Evolutionary conservation across 495 filamentous ascomycete species (phyloP).

Genomic region (Penicillium atrosanguineum): DNA sequence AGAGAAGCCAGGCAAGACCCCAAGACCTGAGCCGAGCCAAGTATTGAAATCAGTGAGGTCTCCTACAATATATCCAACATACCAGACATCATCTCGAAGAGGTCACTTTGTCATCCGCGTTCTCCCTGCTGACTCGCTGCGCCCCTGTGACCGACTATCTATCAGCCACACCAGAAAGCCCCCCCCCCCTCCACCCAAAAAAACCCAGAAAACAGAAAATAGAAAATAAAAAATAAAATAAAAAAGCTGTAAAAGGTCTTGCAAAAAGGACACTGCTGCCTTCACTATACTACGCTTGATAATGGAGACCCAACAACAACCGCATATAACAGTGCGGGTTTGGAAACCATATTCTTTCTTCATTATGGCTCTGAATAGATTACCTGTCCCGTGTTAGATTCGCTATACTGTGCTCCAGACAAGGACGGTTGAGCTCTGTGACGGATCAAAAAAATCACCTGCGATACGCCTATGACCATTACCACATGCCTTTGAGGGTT

Average conservation of each 20-base stretch:
- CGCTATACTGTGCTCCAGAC: neutral
- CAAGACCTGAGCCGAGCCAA: no score
- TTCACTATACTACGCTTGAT: neutral
- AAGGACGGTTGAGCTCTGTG: neutral
- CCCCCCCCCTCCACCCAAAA: no score
- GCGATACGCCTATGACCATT: slow-evolving; percentile 30
- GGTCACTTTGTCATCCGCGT: slow-evolving; percentile 12
- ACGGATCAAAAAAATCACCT: slow-evolving; percentile 15
- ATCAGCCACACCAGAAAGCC: slow-evolving; percentile 17
- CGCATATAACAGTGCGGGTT: neutral
- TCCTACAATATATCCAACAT: neutral
- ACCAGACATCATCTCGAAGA: neutral
- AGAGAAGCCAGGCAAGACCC: neutral
- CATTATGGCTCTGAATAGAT: neutral
- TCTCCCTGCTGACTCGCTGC: slow-evolving; percentile 27
- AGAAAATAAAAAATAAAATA: no score
- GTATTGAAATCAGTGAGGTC: neutral
- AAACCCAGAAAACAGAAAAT: neutral
- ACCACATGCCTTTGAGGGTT: neutral
- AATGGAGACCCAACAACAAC: neutral
- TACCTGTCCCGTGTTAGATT: neutral
- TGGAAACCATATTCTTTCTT: neutral
- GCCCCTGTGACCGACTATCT: slow-evolving; percentile 25
- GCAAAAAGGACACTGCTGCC: slow-evolving; percentile 1
- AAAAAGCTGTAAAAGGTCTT: no score